Conservation (phyloP, 345 rosid species). For the Kernera saxatilis region DNA sequence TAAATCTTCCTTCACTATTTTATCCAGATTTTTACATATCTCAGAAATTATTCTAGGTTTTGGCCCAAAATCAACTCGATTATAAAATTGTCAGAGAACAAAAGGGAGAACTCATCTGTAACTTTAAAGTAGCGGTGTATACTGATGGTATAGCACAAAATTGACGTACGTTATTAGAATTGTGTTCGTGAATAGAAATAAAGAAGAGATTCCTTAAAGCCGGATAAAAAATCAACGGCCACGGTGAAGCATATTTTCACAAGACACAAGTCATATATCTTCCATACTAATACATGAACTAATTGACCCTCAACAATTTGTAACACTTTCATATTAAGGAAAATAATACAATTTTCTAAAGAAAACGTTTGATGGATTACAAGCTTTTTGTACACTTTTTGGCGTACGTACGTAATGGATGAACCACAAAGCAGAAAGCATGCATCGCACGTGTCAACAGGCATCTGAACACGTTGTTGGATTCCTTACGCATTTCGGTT, state of each 20-base stretch:
- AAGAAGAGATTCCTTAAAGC: conserved; percentile 27
- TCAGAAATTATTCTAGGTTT: too few relatives aligned
- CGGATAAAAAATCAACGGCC: conserved; percentile 19
- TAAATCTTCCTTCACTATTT: too few relatives aligned
- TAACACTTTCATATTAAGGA: neutral
- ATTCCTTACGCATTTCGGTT: conserved; percentile 9
- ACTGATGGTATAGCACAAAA: conserved; percentile 22
- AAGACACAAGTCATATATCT: neutral
- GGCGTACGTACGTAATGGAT: conserved; percentile 9
- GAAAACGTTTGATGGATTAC: neutral
- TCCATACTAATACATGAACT: neutral
- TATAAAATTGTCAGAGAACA: conserved; percentile 12
- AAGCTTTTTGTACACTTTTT: conserved; percentile 13
- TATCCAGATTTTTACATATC: too few relatives aligned
- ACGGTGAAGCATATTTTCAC: conserved; percentile 19
- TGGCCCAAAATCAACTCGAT: too few relatives aligned
- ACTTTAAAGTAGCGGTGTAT: conserved; percentile 22
- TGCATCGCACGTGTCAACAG: conserved; percentile 27
- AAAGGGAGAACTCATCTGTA: conserved; percentile 5
- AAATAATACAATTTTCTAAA: neutral
- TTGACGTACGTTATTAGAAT: conserved; percentile 20
- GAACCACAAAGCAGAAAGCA: conserved; percentile 24
- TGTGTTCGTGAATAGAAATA: conserved; percentile 31
- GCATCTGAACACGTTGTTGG: conserved; percentile 20
- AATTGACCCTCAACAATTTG: neutral